Base-by-base conservation (phyloP, 306 rosid genomes). In the Echinosophora koreensis region DNA sequence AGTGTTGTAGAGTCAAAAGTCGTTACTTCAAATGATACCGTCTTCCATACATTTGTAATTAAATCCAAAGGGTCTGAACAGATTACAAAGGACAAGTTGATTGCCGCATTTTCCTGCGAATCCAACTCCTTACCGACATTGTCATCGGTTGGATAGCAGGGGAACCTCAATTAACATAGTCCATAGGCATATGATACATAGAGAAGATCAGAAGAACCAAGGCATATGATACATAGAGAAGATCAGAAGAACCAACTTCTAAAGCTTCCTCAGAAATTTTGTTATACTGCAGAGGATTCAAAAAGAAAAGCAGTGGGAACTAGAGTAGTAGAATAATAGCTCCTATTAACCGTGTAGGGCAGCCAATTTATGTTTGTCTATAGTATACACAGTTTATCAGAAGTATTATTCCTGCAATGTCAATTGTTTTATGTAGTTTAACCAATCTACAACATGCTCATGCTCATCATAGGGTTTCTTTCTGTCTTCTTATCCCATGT, bases 51-150 rank as follows among this genome's bases (percentile, higher is more conserved):
- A 1, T 92, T 95, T 80, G 89, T 90, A 28, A 85, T 95, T 78
- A 90, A 92, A 83, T 84, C 98, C 66, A 88, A 87, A 69, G 98
- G 95, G 69, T 83, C 88, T 3, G 93, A 95, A 80, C 88, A 84
- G 78, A 81, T 95, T 52, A 89, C 91, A 0, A 92, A 92, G 90
- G 98, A 95, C 63, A 85, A 87, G 91, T 82, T 95, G 83, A 83
- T 90, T 69, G 97, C 97, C 32, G 88, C 88, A 6, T 78, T 95
- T 73, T 90, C 95, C 59, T 68, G 30, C 72, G 92, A 92, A 78
- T 83, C 93, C 79, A 87, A 72, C 76, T 55, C 92, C 27, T 80
- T 83, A 27, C 89, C 84, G 77, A 71, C 88, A 32, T 34, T 87
- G 70, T 76, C 92, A 13, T 81, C 90, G 3, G 86, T 77, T 74